Percentiles rank a stretch among this genome's conserved stretches.
Evolutionary conservation across 148 eudicot genomes (phyloP).

Genomic region (Rhododendron kiyosumense): DNA sequence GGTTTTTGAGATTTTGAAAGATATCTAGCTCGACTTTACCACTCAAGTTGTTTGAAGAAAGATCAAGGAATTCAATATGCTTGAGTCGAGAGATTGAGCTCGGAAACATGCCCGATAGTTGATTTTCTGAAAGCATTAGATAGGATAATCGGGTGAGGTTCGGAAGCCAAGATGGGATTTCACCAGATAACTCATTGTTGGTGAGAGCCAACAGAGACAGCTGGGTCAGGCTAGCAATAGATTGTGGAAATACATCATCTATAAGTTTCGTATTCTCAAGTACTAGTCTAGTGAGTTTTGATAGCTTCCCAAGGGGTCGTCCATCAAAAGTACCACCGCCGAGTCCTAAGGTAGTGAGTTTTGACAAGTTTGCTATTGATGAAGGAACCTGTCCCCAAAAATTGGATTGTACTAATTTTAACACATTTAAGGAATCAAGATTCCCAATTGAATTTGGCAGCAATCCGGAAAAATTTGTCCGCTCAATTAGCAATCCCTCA

Average conservation of each 20-base stretch:
- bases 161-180: no score
- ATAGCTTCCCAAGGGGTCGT: no score
- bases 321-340: no score
- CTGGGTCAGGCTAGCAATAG: not conserved
- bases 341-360: not conserved
- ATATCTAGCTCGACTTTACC: constrained; percentile 3
- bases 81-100: no score
- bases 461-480: not conserved
- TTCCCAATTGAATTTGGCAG: not conserved
- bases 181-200: no score
- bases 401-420: not conserved
- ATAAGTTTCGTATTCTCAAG: not conserved
- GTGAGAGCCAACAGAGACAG: no score
- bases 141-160: not conserved
- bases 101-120: no score
- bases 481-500: not conserved
- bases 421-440: no score
- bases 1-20: constrained; percentile 8
- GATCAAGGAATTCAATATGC: not conserved
- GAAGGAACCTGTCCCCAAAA: not conserved
- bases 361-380: not conserved
- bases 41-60: not conserved
- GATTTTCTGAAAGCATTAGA: not conserved
- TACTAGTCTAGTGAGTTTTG: no score
- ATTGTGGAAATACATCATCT: no score